Evolutionary conservation across 129 eudicot genomes (phyloP), one percentile per base, ranked within the genome.

Genomic region (Chrysanthemum lavandulifolium): DNA sequence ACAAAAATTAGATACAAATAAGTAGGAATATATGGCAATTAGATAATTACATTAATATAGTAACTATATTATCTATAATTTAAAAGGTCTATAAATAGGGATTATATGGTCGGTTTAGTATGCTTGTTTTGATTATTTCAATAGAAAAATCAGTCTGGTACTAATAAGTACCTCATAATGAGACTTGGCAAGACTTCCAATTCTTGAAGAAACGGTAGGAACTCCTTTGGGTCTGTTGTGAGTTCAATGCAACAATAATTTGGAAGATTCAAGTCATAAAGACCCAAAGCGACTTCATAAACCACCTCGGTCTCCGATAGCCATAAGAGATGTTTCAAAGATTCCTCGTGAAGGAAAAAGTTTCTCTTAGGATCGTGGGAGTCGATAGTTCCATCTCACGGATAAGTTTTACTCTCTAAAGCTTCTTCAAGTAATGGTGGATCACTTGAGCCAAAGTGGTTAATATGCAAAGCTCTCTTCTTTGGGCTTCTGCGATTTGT

Each of bases 401-500:
- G 33, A 84, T 83, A 55, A 78, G 71, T 74, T 94, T 94, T 67
- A 94, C 86, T 53, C 99, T 83, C 65, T 72, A 94, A 83, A 65
- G 97, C 97, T 79, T 94, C 91, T 85, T 94, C 99, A 67, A 94
- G 89, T 65, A 82, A 89, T 14, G 97, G 99, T 5, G 97, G 99
- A 55, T 87, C 96, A 75, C 87, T 90, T 75, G 88, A 55, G 99
- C 99, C 83, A 90, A 86, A 65, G 99, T 94, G 65, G 99, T 94
- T 82, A 94, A 81, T 61, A 94, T 94, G 83, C 98, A 94, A 79
- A 94, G 93, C 80, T 94, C 99, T 76, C 99, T 79, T 15, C 84
- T 10, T n/a, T n/a, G 91, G 89, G 75, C 84, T 84, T 83, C 97
- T 29, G 27, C 75, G 6, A 86, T 63, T 58, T 86, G 69, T 45